These are phyloP conservation scores for Beauveria caledonica DNA, from an alignment of 2,329 filamentous ascomycete species.

Conservation along the genomic window DNA sequence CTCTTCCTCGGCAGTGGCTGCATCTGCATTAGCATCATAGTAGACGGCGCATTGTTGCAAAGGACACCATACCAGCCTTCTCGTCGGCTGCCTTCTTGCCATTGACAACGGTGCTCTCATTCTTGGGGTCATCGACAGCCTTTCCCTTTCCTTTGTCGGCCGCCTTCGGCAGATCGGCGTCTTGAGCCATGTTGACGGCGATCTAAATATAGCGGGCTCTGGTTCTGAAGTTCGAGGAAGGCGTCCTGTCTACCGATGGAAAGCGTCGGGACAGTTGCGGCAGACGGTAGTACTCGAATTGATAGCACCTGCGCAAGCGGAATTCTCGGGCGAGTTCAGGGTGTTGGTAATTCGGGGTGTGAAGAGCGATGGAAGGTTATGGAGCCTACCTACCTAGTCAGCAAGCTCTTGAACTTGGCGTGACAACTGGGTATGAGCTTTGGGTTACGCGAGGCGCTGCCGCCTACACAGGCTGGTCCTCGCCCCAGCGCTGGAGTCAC, in stretches of 20 bases:
- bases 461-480: slow-evolving; percentile 27
- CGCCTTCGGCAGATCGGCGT: slow-evolving; percentile 76
- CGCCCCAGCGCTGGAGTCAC: slow-evolving; percentile 24
- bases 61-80: slow-evolving; percentile 34
- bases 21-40: slow-evolving; percentile 16
- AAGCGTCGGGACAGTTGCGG: neutral
- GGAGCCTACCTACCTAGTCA: slow-evolving; percentile 28
- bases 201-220: slow-evolving; percentile 17
- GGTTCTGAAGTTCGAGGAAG: neutral
- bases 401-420: slow-evolving; percentile 24
- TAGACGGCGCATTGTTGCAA: slow-evolving; percentile 4
- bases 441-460: slow-evolving; percentile 38
- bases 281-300: neutral
- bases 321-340: neutral
- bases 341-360: neutral
- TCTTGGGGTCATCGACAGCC: slow-evolving; percentile 62
- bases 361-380: slow-evolving; percentile 28
- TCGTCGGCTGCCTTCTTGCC: slow-evolving; percentile 71
- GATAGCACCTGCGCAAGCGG: neutral
- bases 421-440: slow-evolving; percentile 22
- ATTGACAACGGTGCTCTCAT: slow-evolving; percentile 61
- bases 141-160: slow-evolving; percentile 97
- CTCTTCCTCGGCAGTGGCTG: slow-evolving; percentile 58
- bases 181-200: slow-evolving; percentile 73
- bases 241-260: neutral